Base-by-base conservation (phyloP, 352 stramenopile genomes). In the Elongisporangium senticosum region DNA sequence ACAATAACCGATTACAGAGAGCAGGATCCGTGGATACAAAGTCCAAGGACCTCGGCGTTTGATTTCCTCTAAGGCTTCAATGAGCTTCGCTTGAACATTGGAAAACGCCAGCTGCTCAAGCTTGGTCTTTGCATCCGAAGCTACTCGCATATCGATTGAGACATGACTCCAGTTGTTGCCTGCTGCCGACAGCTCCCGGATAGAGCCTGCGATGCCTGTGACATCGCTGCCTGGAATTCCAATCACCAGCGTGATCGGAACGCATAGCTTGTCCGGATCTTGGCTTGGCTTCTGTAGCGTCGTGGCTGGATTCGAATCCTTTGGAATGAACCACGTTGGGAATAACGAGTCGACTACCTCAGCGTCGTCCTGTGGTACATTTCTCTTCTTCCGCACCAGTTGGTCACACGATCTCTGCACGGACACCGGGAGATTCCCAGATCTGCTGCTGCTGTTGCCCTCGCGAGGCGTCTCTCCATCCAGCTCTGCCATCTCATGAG, bases 201-300 rank as follows among this genome's bases (percentile, higher is more conserved):
- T 55, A 2, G 64, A 75, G 11, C 65, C 8, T 1, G 71, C 61
- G 52, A 90, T 77, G 10, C 48, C 49, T 4, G 56, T 20, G 0
- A 64, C 70, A 3, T 72, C 71, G 63, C 83, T 93, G 48, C 83
- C 80, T n/a, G 83, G 83, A 13, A 93, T 72, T 0, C 83, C 83
- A 6, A 93, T 5, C 49, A 87, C 67, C 11, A 85, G 53, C 1
- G 80, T 89, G 56, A 93, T 56, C 1, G 83, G 77, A 1, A 90
- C 57, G 15, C 65, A 67, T 1, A 77, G 53, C 58, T 72, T 79
- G 17, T 39, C 64, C 7, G 62, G 20, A 22, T 79, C 65, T 1
- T 61, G 33, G 23, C 63, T 77, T 8, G 69, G 72, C 26, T 75
- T 83, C 19, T 66, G 53, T 0, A 88, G 60, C 0, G 73, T 77